A percentile compares a stretch with the other conserved stretches of the same genome.
Conservation (phyloP, 495 filamentous ascomycete species). For the Geoglossum glabrum region DNA sequence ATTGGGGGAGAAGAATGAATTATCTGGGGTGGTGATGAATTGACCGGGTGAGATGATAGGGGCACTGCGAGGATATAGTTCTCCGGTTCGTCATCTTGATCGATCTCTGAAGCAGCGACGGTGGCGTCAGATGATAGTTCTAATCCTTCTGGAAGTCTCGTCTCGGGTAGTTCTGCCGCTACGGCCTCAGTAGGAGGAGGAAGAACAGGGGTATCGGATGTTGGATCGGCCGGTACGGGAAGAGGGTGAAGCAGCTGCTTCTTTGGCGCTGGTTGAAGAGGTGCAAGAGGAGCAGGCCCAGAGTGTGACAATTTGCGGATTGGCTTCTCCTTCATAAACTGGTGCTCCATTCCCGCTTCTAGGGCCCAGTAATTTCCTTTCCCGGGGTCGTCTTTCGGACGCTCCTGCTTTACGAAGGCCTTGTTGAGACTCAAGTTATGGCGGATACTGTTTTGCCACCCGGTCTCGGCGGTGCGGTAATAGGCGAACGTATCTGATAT, state of each 20-base stretch:
- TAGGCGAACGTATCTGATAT: conserved; percentile 84
- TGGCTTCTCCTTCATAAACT: conserved; percentile 74
- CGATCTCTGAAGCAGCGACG: conserved; percentile 65
- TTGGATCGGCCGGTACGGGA: neutral
- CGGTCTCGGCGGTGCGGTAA: conserved; percentile 63
- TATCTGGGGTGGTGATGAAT: conserved; percentile 38
- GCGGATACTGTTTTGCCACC: conserved; percentile 97
- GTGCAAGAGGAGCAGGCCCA: conserved; percentile 16
- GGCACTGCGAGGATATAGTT: conserved; percentile 22
- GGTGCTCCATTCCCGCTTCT: conserved; percentile 63
- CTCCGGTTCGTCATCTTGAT: conserved; percentile 39
- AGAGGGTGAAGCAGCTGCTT: neutral
- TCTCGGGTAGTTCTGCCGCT: neutral
- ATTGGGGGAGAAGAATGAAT: conserved; percentile 83
- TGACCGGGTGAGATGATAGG: conserved; percentile 20
- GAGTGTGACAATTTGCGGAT: conserved; percentile 30
- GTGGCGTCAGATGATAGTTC: conserved; percentile 92
- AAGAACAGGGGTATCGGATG: conserved; percentile 11
- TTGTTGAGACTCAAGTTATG: conserved; percentile 98
- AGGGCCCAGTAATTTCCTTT: conserved; percentile 99
- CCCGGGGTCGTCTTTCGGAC: conserved; percentile 91
- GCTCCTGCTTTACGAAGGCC: conserved; percentile 86
- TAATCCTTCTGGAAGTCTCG: conserved; percentile 13
- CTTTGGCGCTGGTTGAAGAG: conserved; percentile 12
- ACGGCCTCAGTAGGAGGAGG: neutral